These are phyloP conservation scores for Cinnamomum micranthum DNA, from an alignment of 164 flowering plant genomes.

Conservation along the genomic window DNA sequence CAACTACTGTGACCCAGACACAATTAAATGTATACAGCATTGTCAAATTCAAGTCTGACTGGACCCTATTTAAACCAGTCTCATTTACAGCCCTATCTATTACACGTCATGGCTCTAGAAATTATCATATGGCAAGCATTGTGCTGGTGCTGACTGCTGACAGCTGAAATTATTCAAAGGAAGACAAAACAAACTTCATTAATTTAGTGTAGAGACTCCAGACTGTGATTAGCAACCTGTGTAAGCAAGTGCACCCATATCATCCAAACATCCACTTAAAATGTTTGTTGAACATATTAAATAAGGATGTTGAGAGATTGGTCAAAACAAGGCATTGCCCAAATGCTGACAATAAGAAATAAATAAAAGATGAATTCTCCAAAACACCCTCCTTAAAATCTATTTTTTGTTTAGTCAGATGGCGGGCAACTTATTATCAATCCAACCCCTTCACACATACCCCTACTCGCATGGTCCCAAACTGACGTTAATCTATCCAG, in stretches of 20 bases:
- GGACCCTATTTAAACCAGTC: too few species aligned
- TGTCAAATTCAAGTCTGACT: too few species aligned
- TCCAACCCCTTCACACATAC: neutral
- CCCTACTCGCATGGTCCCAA: neutral
- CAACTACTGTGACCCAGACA: neutral
- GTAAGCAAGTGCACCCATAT: neutral
- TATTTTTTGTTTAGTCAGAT: too few species aligned
- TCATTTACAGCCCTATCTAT: too few species aligned
- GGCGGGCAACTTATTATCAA: neutral
- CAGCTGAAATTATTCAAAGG: neutral
- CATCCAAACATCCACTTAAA: too few species aligned
- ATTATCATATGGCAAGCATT: too few species aligned
- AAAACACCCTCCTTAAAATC: too few species aligned
- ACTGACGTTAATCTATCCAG: neutral
- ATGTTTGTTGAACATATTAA: neutral
- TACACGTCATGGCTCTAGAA: too few species aligned
- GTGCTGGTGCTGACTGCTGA: too few species aligned
- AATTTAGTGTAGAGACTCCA: neutral
- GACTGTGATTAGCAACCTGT: neutral
- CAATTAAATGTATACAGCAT: too few species aligned
- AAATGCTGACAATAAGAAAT: neutral
- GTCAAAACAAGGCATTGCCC: conserved; percentile 39
- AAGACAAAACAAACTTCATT: too few species aligned
- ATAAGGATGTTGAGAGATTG: conserved; percentile 52
- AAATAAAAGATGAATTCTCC: neutral